Evolutionary conservation across 768 basidiomycete species (phyloP).

Genomic region (Phallus indusiatus): DNA sequence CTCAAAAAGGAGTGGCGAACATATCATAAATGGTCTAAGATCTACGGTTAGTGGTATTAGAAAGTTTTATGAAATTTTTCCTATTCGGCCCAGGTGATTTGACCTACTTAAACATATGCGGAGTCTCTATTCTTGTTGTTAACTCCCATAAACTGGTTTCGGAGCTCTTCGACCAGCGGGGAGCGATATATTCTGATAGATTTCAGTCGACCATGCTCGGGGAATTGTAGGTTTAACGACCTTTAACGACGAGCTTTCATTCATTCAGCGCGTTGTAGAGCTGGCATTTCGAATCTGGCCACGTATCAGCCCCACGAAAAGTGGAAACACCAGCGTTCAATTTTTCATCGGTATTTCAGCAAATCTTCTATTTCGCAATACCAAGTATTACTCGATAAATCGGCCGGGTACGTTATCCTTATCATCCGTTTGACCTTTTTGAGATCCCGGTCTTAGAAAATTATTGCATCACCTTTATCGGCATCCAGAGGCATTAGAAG

Average conservation of each 20-base stretch:
- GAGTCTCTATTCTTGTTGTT: constrained; percentile 23
- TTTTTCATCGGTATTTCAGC: constrained; percentile 17
- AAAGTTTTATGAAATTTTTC: background rate
- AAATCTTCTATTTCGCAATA: constrained; percentile 23
- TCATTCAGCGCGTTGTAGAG: background rate
- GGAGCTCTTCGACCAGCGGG: constrained; percentile 30
- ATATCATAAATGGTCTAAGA: constrained; percentile 10
- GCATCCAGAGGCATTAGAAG: constrained; percentile 19
- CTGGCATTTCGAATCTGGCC: background rate
- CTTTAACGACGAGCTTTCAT: no score
- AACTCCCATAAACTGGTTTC: constrained; percentile 25
- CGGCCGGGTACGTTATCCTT: constrained; percentile 10
- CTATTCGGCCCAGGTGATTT: constrained; percentile 13
- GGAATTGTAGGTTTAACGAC: constrained; percentile 5
- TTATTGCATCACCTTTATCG: constrained; percentile 23
- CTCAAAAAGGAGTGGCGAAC: constrained; percentile 11
- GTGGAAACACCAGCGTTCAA: constrained; percentile 8
- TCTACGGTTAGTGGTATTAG: constrained; percentile 6
- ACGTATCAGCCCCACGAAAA: constrained; percentile 4
- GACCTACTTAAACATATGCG: constrained; percentile 17
- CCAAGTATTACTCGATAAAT: constrained; percentile 22
- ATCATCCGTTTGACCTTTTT: background rate
- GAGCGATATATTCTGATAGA: constrained; percentile 29
- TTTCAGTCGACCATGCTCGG: constrained; percentile 11
- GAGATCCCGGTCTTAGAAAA: constrained; percentile 13